phyloP scores from a whole-genome alignment of 2,329 filamentous ascomycete species.

The Akanthomyces uredinophilus region DNA sequence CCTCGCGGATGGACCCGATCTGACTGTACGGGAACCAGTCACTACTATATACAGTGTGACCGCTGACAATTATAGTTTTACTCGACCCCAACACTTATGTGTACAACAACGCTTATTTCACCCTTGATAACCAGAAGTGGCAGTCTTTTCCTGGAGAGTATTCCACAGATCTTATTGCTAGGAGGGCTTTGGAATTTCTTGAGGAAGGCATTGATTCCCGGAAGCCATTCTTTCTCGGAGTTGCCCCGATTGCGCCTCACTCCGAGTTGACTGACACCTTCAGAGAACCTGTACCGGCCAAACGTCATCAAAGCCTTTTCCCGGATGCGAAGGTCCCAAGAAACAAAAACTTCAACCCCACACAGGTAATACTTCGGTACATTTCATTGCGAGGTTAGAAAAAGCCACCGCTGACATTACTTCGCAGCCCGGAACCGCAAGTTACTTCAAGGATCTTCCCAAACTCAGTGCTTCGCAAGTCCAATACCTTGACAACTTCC shows the following conservation, averaged over 20 bases:
- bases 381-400: background rate
- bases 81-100: conserved; percentile 63
- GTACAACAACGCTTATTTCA: conserved; percentile 60
- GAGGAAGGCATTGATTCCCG: conserved; percentile 43
- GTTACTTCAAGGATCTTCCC: conserved; percentile 39
- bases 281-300: conserved; percentile 34
- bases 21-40: conserved; percentile 19
- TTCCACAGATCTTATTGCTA: conserved; percentile 46
- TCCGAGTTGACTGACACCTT: conserved; percentile 39
- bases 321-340: conserved; percentile 53
- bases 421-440: conserved; percentile 31
- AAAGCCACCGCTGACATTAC: background rate
- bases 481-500: conserved; percentile 34
- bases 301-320: conserved; percentile 58
- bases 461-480: conserved; percentile 27
- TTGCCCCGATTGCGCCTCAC: conserved; percentile 42
- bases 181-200: conserved; percentile 47
- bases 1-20: conserved; percentile 53
- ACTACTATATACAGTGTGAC: background rate
- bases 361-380: conserved; percentile 10
- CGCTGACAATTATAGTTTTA: conserved; percentile 36
- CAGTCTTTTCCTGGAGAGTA: conserved; percentile 48
- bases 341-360: conserved; percentile 62
- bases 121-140: conserved; percentile 36
- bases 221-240: conserved; percentile 50